A percentile compares a stretch with the other conserved stretches of the same genome.
Conservation (phyloP, 208 protist species). For the Borovskyia barvae region DNA sequence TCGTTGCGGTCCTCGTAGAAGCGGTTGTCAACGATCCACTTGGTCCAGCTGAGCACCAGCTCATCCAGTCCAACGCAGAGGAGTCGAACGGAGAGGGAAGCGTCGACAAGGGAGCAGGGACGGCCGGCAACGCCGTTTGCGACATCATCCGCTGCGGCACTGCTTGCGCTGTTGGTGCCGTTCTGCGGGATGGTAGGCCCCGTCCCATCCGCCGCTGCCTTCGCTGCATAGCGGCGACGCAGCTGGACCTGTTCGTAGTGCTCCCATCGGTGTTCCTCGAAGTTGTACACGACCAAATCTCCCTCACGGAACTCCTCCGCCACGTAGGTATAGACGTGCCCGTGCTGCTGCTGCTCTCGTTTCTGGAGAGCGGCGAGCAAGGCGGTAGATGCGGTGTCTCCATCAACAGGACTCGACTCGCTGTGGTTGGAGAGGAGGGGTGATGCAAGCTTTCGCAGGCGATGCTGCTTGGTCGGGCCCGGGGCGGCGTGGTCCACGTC, state of each 20-base stretch:
- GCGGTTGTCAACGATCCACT: constrained; percentile 43
- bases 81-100: constrained; percentile 31
- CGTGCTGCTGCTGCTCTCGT: constrained; percentile 12
- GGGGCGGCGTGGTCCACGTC: constrained; percentile 24
- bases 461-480: constrained; percentile 32
- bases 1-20: constrained; percentile 52
- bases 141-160: not conserved
- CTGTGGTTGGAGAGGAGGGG: too few relatives aligned
- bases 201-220: constrained; percentile 3
- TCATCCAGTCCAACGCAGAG: constrained; percentile 40
- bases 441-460: constrained; percentile 20
- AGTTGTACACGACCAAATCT: constrained; percentile 56
- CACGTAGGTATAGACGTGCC: constrained; percentile 44
- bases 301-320: constrained; percentile 50
- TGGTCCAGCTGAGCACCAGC: constrained; percentile 55
- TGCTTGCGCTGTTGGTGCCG: not conserved
- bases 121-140: constrained; percentile 1
- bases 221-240: constrained; percentile 24
- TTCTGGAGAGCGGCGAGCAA: constrained; percentile 22
- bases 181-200: not conserved
- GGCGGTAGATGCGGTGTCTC: not conserved
- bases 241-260: constrained; percentile 52
- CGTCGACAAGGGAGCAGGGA: constrained; percentile 7
- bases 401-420: too few relatives aligned
- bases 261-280: constrained; percentile 29